Percentiles rank a stretch among this genome's conserved stretches.
Conservation (phyloP, 352 stramenopile species). For the Lagenidium giganteum region DNA sequence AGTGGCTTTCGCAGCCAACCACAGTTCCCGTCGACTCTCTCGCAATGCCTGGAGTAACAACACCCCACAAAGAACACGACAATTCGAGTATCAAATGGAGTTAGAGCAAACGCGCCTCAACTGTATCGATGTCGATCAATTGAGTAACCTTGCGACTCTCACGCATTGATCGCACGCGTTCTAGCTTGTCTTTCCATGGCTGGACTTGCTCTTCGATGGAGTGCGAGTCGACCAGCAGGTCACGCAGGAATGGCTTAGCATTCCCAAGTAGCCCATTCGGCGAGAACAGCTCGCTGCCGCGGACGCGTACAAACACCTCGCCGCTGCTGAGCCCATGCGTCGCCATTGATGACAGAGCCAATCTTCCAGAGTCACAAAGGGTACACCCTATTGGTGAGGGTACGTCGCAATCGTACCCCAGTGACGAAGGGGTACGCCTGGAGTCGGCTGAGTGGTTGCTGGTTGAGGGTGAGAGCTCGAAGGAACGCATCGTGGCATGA, state of each 20-base stretch:
- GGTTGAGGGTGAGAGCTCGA: too few species aligned
- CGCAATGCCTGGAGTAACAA: too few species aligned
- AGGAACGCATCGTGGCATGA: too few species aligned
- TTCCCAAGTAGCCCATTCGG: slow-evolving; percentile 21
- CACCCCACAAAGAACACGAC: too few species aligned
- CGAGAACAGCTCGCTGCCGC: slow-evolving; percentile 10
- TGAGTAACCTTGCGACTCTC: too few species aligned
- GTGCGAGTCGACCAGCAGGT: slow-evolving; percentile 7
- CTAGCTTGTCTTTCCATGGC: slow-evolving; percentile 21
- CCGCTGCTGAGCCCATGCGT: slow-evolving; percentile 25
- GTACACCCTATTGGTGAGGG: too few species aligned
- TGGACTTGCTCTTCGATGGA: slow-evolving; percentile 11
- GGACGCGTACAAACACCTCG: slow-evolving; percentile 40
- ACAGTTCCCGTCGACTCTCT: too few species aligned
- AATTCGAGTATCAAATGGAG: too few species aligned
- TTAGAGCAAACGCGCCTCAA: slow-evolving; percentile 1
- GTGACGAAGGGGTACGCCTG: too few species aligned
- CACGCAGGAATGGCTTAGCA: slow-evolving; percentile 21
- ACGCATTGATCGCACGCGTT: slow-evolving; percentile 11
- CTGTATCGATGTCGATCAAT: slow-evolving; percentile 13
- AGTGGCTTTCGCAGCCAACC: slow-evolving; percentile 4
- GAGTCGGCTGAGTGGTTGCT: too few species aligned
- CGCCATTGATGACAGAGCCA: background rate
- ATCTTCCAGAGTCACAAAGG: too few species aligned
- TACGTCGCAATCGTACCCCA: too few species aligned